Evolutionary conservation across 148 eudicot species (phyloP), one percentile per base, ranked within the genome.

Genomic region (Rhododendron mucronatum): DNA sequence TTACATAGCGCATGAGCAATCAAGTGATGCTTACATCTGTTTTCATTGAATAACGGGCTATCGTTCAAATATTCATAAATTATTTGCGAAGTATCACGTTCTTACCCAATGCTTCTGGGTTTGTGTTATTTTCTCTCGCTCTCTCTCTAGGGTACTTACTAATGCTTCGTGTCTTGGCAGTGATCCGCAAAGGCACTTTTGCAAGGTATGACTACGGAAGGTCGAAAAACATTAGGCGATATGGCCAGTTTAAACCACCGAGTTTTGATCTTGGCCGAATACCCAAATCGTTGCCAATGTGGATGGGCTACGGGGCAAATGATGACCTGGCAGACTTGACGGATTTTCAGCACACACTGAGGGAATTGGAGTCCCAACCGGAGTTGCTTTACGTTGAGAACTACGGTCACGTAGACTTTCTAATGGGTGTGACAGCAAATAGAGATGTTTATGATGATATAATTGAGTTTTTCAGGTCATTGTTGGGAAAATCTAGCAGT

Each of bases 101-200:
- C 51, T 41, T 21, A 7, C 33, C 21, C 75, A 61, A 2, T 8
- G 13, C n/a, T n/a, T 44, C 18, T 63, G 41, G 75, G 45, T 35
- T 20, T 82, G 33, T 39, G 15, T 41, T 45, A 26, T 11, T 82
- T 59, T 69, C 47, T 82, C 28, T 18, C 10, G 4, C 18, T 37
- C 73, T 21, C 18, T 21, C 50, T 12, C 18, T 82, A 8, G 48
- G 84, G 71, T 41, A 45, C 11, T 28, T 61, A 30, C 44, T 84
- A 11, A 39, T 20, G 53, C 33, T n/a, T 50, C 33, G 0, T 41
- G 55, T 81, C 73, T 81, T 89, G 83, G 85, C 94, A 97, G 98
- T 97, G 99, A 97, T 97, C 82, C 96, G 99, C 33, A 90, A 97
- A 85, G 98, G 94, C 39, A 91, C 96, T 30, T 97, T 97, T 90